Evolutionary conservation across 495 filamentous ascomycete species (phyloP).

Genomic region (Platismatia glauca): DNA sequence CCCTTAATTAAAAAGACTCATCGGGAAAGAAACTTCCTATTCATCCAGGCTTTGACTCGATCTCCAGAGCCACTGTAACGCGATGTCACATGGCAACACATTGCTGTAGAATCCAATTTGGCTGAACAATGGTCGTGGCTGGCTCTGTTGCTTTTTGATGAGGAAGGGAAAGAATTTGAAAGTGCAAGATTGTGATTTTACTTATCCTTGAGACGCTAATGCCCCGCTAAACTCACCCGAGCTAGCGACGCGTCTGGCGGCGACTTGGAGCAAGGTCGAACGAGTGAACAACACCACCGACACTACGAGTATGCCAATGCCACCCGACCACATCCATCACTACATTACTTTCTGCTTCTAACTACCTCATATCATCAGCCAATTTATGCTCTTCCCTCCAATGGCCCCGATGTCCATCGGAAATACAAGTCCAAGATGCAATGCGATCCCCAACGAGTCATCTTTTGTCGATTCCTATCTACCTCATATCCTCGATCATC

Average conservation of each 20-base stretch:
- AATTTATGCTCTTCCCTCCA: neutral
- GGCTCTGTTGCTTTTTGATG: slow-evolving; percentile 52
- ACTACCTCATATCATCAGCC: neutral
- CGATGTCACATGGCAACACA: slow-evolving; percentile 52
- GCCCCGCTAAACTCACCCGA: neutral
- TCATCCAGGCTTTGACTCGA: slow-evolving; percentile 42
- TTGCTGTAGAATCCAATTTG: slow-evolving; percentile 41
- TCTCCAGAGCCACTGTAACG: slow-evolving; percentile 50
- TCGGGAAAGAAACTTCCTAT: slow-evolving; percentile 56
- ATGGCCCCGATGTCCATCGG: neutral
- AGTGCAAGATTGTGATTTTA: slow-evolving; percentile 21
- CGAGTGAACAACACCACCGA: no score
- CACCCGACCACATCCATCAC: no score
- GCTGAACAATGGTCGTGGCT: slow-evolving; percentile 57
- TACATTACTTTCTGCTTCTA: neutral
- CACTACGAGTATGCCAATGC: no score
- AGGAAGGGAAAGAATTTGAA: slow-evolving; percentile 35
- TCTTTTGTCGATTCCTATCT: neutral
- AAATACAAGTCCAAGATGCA: neutral
- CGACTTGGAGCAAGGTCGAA: no score
- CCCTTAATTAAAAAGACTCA: slow-evolving; percentile 57
- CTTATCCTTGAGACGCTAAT: neutral
- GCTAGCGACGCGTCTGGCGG: neutral
- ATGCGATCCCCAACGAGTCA: neutral
- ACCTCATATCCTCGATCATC: slow-evolving; percentile 17